These are phyloP conservation scores for Ogataea angusta DNA, from an alignment of 805 yeast genomes.

Conservation along the genomic window DNA sequence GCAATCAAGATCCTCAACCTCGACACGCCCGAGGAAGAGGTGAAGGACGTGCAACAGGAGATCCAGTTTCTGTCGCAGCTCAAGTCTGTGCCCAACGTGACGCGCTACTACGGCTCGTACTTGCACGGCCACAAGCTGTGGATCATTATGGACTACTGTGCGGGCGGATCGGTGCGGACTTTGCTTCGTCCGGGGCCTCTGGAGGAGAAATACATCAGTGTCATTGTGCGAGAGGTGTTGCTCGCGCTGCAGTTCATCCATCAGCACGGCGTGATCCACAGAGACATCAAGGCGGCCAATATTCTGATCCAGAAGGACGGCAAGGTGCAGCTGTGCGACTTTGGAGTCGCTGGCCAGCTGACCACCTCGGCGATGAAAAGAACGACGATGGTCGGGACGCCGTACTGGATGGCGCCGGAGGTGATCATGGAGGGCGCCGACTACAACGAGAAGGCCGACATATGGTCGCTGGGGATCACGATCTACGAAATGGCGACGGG, in stretches of 20 bases:
- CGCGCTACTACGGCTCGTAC: conserved; percentile 87
- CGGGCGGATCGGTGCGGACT: conserved; percentile 92
- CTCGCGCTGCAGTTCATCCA: conserved; percentile 80
- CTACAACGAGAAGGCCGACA: conserved; percentile 89
- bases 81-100: conserved; percentile 84
- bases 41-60: conserved; percentile 90
- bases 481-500: conserved; percentile 94
- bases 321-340: conserved; percentile 87
- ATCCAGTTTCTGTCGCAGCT: conserved; percentile 80
- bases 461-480: conserved; percentile 97
- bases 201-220: conserved; percentile 79
- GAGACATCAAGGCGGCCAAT: conserved; percentile 97
- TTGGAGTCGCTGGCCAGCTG: conserved; percentile 96
- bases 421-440: conserved; percentile 88
- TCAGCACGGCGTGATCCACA: conserved; percentile 84
- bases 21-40: conserved; percentile 93
- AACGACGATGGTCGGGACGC: conserved; percentile 94
- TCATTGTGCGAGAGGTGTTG: conserved; percentile 80
- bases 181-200: conserved; percentile 80
- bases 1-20: conserved; percentile 92
- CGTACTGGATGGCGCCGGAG: conserved; percentile 99
- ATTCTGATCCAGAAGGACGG: conserved; percentile 83
- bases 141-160: conserved; percentile 97
- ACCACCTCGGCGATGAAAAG: conserved; percentile 73
- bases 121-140: conserved; percentile 87